Conservation (phyloP, 2,329 filamentous ascomycete genomes). For the Colletotrichum truncatum region DNA sequence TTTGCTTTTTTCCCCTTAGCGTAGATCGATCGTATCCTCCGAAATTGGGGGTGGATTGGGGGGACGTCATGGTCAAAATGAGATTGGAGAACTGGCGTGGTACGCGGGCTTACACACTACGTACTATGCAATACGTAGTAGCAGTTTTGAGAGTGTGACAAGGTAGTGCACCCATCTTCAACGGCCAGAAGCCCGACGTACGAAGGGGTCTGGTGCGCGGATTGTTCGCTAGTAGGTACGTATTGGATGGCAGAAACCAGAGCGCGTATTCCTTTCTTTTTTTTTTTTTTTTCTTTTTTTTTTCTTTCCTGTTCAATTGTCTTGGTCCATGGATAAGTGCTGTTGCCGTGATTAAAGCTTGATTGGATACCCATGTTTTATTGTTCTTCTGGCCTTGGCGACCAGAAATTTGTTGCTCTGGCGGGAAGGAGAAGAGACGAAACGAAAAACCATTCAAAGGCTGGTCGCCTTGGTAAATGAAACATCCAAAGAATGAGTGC, state of each 20-base stretch:
- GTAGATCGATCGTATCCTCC: constrained; percentile 30
- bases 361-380: constrained; percentile 2
- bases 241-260: background rate
- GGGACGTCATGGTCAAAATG: constrained; percentile 29
- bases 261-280: background rate
- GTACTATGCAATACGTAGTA: too few species aligned
- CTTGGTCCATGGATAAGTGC: background rate
- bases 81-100: constrained; percentile 5
- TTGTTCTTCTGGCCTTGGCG: constrained; percentile 10
- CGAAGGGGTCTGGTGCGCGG: background rate
- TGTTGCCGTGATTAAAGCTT: constrained; percentile 6
- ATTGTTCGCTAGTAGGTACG: background rate
- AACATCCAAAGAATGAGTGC: background rate
- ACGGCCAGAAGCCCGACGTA: background rate
- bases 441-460: background rate
- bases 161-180: too few species aligned
- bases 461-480: background rate
- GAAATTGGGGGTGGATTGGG: constrained; percentile 27
- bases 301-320: background rate
- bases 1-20: constrained; percentile 22
- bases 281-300: background rate
- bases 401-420: background rate
- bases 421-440: background rate
- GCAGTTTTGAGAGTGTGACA: too few species aligned
- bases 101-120: background rate